A percentile compares a stretch with the other conserved stretches of the same genome.
phyloP scores from a whole-genome alignment of 371 early-diverging fungal species.

The Neoconidiobolus thromboides region DNA sequence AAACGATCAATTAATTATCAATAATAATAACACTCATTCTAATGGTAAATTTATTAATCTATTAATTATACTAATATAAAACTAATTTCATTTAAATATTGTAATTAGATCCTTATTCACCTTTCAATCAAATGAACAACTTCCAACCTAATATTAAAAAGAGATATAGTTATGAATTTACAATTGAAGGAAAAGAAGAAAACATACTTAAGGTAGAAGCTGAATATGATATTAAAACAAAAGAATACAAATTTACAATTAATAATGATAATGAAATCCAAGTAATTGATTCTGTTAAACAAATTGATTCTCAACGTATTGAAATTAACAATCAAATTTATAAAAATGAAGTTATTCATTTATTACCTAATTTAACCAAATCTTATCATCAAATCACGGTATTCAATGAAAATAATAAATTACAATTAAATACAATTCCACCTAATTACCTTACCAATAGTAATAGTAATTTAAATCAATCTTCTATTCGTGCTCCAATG shows the following conservation, averaged over 20 bases:
- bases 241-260: neutral
- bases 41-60: too few species aligned
- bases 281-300: neutral
- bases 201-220: constrained; percentile 13
- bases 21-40: constrained; percentile 6
- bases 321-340: too few species aligned
- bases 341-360: too few species aligned
- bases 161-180: constrained; percentile 17
- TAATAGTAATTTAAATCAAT: too few species aligned
- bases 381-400: too few species aligned
- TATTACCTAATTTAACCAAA: too few species aligned
- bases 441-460: too few species aligned
- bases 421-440: too few species aligned
- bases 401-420: too few species aligned
- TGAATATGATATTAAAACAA: neutral
- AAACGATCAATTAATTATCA: constrained; percentile 19
- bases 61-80: too few species aligned
- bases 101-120: constrained; percentile 20
- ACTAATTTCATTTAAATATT: too few species aligned
- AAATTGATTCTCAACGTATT: neutral
- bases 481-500: constrained; percentile 71
- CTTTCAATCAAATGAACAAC: constrained; percentile 30
- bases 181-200: constrained; percentile 15
- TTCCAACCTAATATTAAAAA: constrained; percentile 27
- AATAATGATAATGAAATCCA: neutral